Evolutionary conservation across 257 asterid species (phyloP).

Genomic region (Fraxinus excelsior): DNA sequence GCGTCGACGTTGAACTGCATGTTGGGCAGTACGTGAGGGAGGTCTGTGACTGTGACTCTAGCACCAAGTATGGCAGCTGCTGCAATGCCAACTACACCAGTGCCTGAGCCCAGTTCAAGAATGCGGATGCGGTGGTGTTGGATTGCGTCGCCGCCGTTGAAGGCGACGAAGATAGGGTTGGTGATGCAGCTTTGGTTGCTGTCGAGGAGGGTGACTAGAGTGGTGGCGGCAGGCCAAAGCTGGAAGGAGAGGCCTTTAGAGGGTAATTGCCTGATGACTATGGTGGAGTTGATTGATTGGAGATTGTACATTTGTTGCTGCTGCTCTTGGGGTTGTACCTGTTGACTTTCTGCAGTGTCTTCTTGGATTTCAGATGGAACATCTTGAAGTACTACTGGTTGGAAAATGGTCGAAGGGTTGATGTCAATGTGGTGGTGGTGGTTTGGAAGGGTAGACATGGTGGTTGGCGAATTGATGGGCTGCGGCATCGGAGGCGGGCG

Average conservation of each 20-base stretch:
- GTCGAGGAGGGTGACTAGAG: constrained; percentile 74
- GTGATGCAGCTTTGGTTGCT: constrained; percentile 21
- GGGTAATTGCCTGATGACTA: constrained; percentile 62
- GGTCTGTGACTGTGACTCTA: constrained; percentile 76
- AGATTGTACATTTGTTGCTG: constrained; percentile 38
- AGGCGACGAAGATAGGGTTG: constrained; percentile 34
- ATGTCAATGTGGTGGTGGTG: background rate
- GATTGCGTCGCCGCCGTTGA: constrained; percentile 3
- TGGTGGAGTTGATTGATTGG: constrained; percentile 49
- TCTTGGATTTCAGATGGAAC: constrained; percentile 16
- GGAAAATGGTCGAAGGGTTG: constrained; percentile 21
- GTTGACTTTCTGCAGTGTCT: constrained; percentile 13
- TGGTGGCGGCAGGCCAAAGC: constrained; percentile 94
- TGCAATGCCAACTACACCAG: constrained; percentile 81
- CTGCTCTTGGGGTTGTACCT: background rate
- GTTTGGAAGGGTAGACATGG: constrained; percentile 6
- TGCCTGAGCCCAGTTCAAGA: constrained; percentile 96
- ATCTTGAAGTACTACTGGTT: constrained; percentile 13
- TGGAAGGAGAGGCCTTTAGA: constrained; percentile 87
- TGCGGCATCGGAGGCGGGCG: background rate
- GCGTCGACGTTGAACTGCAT: constrained; percentile 62
- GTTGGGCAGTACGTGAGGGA: constrained; percentile 75
- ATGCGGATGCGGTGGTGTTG: constrained; percentile 44
- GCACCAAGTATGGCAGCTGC: constrained; percentile 83
- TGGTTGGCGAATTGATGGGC: background rate